Percentiles rank a stretch among this genome's conserved stretches.
phyloP scores from a whole-genome alignment of 495 filamentous ascomycete genomes.

The Aspergillus wentii region DNA sequence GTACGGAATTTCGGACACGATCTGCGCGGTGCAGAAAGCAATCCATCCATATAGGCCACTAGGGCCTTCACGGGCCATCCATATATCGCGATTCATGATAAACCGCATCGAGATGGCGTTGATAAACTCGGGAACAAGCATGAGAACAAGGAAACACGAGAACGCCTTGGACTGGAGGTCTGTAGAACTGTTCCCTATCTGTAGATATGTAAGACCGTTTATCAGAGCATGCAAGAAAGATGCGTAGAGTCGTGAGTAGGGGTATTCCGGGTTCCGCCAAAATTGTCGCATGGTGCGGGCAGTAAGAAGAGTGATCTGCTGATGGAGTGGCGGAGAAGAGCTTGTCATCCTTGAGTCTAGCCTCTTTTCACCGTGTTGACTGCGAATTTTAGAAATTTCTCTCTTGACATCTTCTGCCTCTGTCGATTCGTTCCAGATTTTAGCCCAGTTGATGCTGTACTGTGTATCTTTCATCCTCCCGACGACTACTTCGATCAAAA shows the following conservation, averaged over 20 bases:
- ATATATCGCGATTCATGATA: conserved; percentile 64
- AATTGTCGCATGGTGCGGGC: conserved; percentile 61
- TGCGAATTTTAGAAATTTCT: conserved; percentile 53
- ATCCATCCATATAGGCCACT: conserved; percentile 71
- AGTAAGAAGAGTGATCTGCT: conserved; percentile 62
- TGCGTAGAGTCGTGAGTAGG: conserved; percentile 75
- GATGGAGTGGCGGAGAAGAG: conserved; percentile 59
- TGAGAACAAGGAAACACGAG: conserved; percentile 75
- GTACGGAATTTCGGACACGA: conserved; percentile 74
- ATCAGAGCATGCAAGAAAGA: conserved; percentile 70
- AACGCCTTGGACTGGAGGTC: conserved; percentile 76
- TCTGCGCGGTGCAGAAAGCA: conserved; percentile 64
- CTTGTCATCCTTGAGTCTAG: conserved; percentile 45
- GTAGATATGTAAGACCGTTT: conserved; percentile 70
- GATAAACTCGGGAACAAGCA: conserved; percentile 70
- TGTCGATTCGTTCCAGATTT: conserved; percentile 70
- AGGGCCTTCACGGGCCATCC: conserved; percentile 68
- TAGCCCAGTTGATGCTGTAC: conserved; percentile 65
- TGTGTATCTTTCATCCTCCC: conserved; percentile 63
- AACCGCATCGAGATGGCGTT: conserved; percentile 75
- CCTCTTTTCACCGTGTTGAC: conserved; percentile 50
- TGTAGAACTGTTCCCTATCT: conserved; percentile 60
- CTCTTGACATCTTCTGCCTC: conserved; percentile 64
- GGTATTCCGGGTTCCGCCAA: conserved; percentile 74
- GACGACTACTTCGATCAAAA: conserved; percentile 83